These are phyloP conservation scores for Malus hybrid DNA, from an alignment of 331 rosid species.

Conservation along the genomic window DNA sequence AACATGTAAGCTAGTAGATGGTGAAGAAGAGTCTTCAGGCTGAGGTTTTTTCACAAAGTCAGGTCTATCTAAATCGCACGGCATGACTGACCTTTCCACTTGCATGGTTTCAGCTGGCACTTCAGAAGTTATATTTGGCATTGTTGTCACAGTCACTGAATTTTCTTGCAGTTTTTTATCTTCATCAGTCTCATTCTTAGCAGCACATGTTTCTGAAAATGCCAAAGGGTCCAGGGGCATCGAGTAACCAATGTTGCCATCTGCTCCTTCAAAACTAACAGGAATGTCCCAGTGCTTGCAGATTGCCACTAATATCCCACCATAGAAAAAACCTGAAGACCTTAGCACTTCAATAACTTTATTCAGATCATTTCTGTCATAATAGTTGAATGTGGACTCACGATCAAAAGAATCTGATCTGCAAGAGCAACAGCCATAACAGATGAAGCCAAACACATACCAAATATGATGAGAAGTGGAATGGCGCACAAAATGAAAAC, in stretches of 20 bases:
- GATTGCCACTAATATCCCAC: constrained; percentile 54
- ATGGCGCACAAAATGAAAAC: too few relatives aligned
- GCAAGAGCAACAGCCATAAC: constrained; percentile 35
- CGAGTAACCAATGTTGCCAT: constrained; percentile 20
- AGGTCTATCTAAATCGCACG: constrained; percentile 27
- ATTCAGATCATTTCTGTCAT: constrained; percentile 67
- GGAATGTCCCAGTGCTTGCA: constrained; percentile 58
- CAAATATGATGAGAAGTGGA: constrained; percentile 14
- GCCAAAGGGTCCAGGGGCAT: constrained; percentile 20
- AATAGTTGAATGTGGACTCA: constrained; percentile 54
- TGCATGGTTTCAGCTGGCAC: constrained; percentile 47
- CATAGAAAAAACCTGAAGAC: constrained; percentile 43
- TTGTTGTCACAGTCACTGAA: constrained; percentile 30
- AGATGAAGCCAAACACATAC: constrained; percentile 10
- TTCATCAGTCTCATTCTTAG: constrained; percentile 30
- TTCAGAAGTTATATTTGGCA: constrained; percentile 44
- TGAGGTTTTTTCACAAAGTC: constrained; percentile 20
- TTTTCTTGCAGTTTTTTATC: constrained; percentile 34
- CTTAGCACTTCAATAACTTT: constrained; percentile 61
- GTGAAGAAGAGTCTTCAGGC: constrained; percentile 31
- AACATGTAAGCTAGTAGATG: neutral
- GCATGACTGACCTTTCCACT: constrained; percentile 29
- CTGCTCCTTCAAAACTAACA: constrained; percentile 26
- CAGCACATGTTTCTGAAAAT: constrained; percentile 28
- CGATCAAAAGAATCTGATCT: constrained; percentile 69